Percentiles rank a stretch among this genome's conserved stretches.
Conservation (phyloP, 2,329 filamentous ascomycete genomes). For the Beauveria caledonica region DNA sequence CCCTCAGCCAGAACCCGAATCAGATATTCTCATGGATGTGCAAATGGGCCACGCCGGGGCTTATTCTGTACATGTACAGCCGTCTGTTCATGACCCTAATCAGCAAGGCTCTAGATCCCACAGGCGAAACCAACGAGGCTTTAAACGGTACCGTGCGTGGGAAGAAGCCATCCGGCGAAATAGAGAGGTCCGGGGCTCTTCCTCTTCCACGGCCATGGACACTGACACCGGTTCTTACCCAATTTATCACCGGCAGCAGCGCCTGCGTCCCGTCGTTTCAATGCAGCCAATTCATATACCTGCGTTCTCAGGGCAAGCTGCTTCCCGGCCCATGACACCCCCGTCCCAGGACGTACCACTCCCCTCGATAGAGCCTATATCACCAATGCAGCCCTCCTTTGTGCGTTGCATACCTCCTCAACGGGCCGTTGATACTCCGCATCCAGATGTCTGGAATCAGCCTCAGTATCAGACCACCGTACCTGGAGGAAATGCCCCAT, state of each 20-base stretch:
- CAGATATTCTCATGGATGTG: not conserved
- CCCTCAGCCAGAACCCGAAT: not conserved
- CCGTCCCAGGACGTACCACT: constrained; percentile 35
- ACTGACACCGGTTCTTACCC: not conserved
- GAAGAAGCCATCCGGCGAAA: constrained; percentile 30
- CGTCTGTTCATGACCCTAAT: not conserved
- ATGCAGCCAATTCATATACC: not conserved
- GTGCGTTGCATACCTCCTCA: constrained; percentile 25
- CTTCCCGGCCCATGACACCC: constrained; percentile 7
- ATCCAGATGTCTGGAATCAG: not conserved
- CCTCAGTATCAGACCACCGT: not conserved
- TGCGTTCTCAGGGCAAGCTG: not conserved
- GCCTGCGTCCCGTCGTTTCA: not conserved
- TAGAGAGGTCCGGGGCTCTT: constrained; percentile 3
- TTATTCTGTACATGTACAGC: not conserved
- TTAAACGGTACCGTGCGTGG: constrained; percentile 40
- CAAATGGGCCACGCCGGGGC: not conserved
- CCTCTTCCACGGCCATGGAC: constrained; percentile 1
- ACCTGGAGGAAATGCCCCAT: not conserved
- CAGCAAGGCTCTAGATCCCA: constrained; percentile 3
- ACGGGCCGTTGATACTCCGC: constrained; percentile 16
- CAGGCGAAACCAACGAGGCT: constrained; percentile 32
- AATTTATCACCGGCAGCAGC: not conserved
- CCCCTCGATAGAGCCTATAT: constrained; percentile 37
- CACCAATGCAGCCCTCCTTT: constrained; percentile 29